Percentiles rank a stretch among this genome's conserved stretches.
Conservation (phyloP, 176 grass and related monocot species). For the Cocos nucifera region DNA sequence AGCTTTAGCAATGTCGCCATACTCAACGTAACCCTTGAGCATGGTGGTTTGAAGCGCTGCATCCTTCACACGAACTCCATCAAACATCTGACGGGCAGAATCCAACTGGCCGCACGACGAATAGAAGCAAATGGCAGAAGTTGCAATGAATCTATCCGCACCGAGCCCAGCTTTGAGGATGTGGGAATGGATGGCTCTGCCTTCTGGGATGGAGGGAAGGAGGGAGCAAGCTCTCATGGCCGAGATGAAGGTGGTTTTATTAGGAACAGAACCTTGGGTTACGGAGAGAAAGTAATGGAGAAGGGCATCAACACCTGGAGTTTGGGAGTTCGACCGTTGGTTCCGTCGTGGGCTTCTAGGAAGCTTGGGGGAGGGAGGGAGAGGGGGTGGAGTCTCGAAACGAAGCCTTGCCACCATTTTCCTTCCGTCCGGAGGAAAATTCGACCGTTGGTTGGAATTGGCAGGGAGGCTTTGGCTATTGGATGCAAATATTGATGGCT, state of each 20-base stretch:
- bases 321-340: no score
- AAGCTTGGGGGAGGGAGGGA: neutral
- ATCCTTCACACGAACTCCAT: conserved; percentile 14
- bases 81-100: conserved; percentile 8
- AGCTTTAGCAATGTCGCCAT: conserved; percentile 1
- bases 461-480: no score
- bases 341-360: no score
- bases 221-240: conserved; percentile 22
- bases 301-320: neutral
- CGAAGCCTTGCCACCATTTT: no score
- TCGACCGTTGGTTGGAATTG: no score
- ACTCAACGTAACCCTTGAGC: neutral
- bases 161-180: conserved; percentile 24
- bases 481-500: no score
- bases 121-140: conserved; percentile 23
- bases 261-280: conserved; percentile 4
- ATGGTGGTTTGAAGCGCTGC: conserved; percentile 8
- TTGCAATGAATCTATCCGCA: conserved; percentile 20
- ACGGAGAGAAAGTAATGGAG: conserved; percentile 11
- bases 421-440: no score
- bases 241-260: conserved; percentile 29
- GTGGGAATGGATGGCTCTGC: conserved; percentile 28
- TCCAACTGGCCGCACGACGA: conserved; percentile 11
- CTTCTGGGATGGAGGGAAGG: conserved; percentile 7
- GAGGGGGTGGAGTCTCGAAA: no score